Evolutionary conservation across 805 yeast genomes (phyloP), one percentile per base, ranked within the genome.

Genomic region (Candida gorgasii): DNA sequence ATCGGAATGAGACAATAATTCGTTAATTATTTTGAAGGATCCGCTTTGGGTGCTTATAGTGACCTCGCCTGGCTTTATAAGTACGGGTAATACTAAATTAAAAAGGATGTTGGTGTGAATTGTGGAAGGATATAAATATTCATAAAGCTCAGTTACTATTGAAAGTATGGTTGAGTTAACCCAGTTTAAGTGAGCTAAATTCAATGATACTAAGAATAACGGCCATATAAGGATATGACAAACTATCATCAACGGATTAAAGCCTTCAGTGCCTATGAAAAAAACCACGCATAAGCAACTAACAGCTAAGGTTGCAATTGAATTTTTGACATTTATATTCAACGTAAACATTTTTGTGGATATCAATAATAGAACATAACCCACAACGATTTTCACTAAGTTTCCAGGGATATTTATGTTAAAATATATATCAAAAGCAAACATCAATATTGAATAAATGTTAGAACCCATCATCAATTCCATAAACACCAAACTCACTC

Each of bases 1-100:
- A 49, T 89, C 97, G 1, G 65, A 43, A 46, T 70, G 75, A 20
- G 54, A 44, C 39, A 67, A 45, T 32, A 69, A 49, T 43, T 67
- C 67, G 24, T 48, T 52, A n/a, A 41, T 29, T 18, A 40, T 34
- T 20, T 33, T 34, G n/a, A 33, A 18, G 4, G 44, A 34, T 5
- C 28, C 30, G 15, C 14, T n/a, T 14, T 22, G 15, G 16, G 13
- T 4, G 9, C 22, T n/a, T 4, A n/a, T 12, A 5, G 34, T 13
- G 5, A 40, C 4, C 3, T 33, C 39, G 11, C 23, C 29, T 7
- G 34, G 35, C n/a, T 23, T 13, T 8, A 41, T 29, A 13, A 36
- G 22, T 3, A 41, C 8, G 5, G 44, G 44, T 15, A 36, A 22
- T 3, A 41, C 6, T 9, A 41, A 28, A 30, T 41, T 24, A 11